Evolutionary conservation across 176 grass and related monocot genomes (phyloP).

Genomic region (Phragmites australis): DNA sequence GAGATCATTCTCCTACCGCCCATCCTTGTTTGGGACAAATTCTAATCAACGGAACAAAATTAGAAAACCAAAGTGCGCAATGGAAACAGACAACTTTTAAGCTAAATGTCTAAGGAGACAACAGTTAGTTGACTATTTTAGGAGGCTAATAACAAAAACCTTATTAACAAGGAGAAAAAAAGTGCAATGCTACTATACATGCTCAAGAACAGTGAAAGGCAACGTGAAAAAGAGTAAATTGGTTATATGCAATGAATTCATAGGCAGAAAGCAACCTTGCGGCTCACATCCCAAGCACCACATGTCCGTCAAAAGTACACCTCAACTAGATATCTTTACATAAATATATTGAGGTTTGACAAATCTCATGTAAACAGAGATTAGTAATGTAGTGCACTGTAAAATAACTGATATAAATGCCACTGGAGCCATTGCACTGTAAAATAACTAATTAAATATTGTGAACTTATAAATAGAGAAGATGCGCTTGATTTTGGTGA

Average conservation of each 20-base stretch:
- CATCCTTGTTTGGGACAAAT: slow-evolving; percentile 86
- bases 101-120: not conserved
- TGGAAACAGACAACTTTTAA: slow-evolving; percentile 9
- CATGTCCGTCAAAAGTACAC: not conserved
- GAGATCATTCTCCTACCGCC: slow-evolving; percentile 69
- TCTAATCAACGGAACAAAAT: slow-evolving; percentile 48
- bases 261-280: not conserved
- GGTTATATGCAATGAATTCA: not conserved
- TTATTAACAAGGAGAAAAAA: not conserved
- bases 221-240: not conserved
- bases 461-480: not conserved
- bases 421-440: not conserved
- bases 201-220: not conserved
- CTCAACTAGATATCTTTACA: not conserved
- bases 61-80: not conserved
- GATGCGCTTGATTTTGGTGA: not conserved
- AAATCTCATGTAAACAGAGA: slow-evolving; percentile 11
- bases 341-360: not conserved
- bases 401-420: slow-evolving; percentile 9
- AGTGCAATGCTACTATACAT: not conserved
- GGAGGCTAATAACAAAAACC: not conserved
- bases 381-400: not conserved
- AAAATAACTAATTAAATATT: not conserved
- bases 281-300: slow-evolving; percentile 2
- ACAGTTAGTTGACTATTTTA: not conserved